Evolutionary conservation across 306 rosid species (phyloP).

Genomic region (Abrus pulchellus): DNA sequence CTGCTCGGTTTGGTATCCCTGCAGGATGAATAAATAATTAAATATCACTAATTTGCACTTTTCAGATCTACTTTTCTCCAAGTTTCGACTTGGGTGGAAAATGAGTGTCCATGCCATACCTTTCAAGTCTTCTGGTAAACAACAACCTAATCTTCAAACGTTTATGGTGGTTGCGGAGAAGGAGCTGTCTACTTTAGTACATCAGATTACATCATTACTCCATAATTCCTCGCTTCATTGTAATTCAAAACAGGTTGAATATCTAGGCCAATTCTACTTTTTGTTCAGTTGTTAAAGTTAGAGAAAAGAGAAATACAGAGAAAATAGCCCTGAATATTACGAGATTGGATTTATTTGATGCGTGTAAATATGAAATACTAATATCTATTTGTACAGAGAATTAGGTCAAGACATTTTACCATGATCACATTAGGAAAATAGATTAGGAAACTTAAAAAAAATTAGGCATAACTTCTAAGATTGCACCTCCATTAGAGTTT

Average conservation of each 20-base stretch:
- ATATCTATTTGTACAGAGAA: background rate
- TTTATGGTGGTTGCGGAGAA: constrained; percentile 87
- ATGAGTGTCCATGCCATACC: constrained; percentile 80
- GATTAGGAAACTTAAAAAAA: constrained; percentile 23
- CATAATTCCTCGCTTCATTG: constrained; percentile 61
- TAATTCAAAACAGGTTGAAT: constrained; percentile 75
- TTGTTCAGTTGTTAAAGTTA: constrained; percentile 31
- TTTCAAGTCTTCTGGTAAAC: constrained; percentile 62
- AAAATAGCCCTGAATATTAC: constrained; percentile 1
- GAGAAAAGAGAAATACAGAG: constrained; percentile 11
- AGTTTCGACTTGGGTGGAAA: constrained; percentile 93
- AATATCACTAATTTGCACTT: constrained; percentile 29
- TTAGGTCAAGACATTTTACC: too few species aligned
- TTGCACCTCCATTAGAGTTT: background rate
- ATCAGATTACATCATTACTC: constrained; percentile 68
- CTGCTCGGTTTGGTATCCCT: constrained; percentile 35
- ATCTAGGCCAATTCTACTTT: constrained; percentile 11
- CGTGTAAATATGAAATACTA: background rate
- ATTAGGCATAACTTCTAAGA: background rate
- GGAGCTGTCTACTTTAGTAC: constrained; percentile 65
- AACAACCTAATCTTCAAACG: constrained; percentile 81
- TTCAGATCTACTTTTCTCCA: constrained; percentile 82
- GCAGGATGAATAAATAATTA: too few species aligned
- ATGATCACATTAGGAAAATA: background rate
- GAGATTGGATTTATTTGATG: constrained; percentile 17